Evolutionary conservation across 306 rosid genomes (phyloP).

Genomic region (Vigna angularis): DNA sequence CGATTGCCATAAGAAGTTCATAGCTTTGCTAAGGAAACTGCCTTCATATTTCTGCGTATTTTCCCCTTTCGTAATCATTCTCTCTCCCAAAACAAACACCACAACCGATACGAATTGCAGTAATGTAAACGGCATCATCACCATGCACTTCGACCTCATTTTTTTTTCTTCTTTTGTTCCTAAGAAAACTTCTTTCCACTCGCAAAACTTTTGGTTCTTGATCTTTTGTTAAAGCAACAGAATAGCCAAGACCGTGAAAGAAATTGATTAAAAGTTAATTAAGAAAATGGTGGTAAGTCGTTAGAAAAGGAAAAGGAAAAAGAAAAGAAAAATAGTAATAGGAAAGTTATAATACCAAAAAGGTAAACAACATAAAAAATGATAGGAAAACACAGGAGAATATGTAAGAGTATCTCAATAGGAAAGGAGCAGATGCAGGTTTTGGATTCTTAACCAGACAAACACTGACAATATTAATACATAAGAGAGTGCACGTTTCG

Average conservation of each 20-base stretch:
- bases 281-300: too few species aligned
- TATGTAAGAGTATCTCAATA: too few species aligned
- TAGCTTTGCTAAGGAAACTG: slow-evolving; percentile 46
- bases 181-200: neutral
- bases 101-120: slow-evolving; percentile 42
- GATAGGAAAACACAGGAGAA: too few species aligned
- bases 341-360: too few species aligned
- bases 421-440: too few species aligned
- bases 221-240: neutral
- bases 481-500: neutral
- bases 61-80: slow-evolving; percentile 48
- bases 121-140: slow-evolving; percentile 9
- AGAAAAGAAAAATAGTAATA: too few species aligned
- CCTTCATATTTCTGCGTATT: slow-evolving; percentile 29
- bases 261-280: too few species aligned
- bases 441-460: neutral
- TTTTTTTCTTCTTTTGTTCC: neutral
- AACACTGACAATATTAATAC: neutral
- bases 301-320: too few species aligned
- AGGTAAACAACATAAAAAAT: too few species aligned
- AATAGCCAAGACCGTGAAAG: neutral
- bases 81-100: slow-evolving; percentile 56
- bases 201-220: neutral
- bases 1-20: slow-evolving; percentile 73
- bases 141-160: slow-evolving; percentile 44